Evolutionary conservation across 768 basidiomycete species (phyloP).

Genomic region (Amylocystis lapponica): DNA sequence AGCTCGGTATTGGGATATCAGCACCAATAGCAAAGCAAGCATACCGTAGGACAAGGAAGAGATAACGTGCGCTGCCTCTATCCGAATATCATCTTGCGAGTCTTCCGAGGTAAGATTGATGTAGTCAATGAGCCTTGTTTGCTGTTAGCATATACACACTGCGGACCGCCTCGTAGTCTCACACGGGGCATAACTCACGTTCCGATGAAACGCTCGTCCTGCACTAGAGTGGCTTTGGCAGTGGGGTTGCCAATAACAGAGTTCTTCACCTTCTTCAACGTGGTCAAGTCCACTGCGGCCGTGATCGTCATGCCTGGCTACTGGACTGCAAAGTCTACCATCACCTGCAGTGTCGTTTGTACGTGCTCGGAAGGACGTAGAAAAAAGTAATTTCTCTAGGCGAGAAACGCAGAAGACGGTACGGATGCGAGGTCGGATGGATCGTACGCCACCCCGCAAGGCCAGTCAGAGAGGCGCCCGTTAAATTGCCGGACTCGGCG

Average conservation of each 20-base stretch:
- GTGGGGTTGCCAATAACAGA: constrained; percentile 74
- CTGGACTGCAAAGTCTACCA: too few species aligned
- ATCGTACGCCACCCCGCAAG: too few species aligned
- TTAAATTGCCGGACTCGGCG: too few species aligned
- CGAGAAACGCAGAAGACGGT: too few species aligned
- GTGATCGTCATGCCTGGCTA: constrained; percentile 28
- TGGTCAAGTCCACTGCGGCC: constrained; percentile 25
- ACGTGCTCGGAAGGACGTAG: too few species aligned
- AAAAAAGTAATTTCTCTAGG: too few species aligned
- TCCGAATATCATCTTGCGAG: constrained; percentile 47
- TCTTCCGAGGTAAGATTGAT: constrained; percentile 37
- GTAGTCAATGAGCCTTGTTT: constrained; percentile 53
- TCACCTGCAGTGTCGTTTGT: too few species aligned
- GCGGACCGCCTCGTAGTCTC: background rate
- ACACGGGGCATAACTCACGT: constrained; percentile 33
- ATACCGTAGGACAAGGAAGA: constrained; percentile 68
- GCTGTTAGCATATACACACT: constrained; percentile 3
- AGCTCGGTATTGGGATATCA: background rate
- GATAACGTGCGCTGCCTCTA: constrained; percentile 72
- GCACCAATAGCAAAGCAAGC: background rate
- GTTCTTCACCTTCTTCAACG: constrained; percentile 69
- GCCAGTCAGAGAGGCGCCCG: too few species aligned
- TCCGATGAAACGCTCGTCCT: constrained; percentile 50
- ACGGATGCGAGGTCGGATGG: too few species aligned
- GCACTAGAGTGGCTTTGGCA: constrained; percentile 55